Base-by-base conservation (phyloP, 176 grass and related monocot species). In the Paspalum notatum region DNA sequence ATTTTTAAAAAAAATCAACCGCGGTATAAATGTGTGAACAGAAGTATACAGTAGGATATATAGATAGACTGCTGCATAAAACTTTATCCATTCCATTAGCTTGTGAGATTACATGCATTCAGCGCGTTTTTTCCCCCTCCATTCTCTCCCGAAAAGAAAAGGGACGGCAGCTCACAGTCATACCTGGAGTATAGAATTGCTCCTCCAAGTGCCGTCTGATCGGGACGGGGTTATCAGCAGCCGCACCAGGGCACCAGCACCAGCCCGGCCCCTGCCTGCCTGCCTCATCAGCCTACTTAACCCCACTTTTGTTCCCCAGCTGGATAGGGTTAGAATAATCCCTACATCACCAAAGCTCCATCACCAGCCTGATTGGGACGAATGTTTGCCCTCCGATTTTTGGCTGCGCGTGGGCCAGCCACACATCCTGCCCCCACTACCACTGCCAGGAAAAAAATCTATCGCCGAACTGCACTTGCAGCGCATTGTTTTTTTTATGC, bases 301-400 rank as follows among this genome's bases (percentile, higher is more conserved):
- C 24, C 41, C 48, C 41, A 48, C 40, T 16, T 54, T 44, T 59
- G 67, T 2, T n/a, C 67, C 24, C 21, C 18, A 16, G 52, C 22
- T 32, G 44, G n/a, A n/a, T n/a, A n/a, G n/a, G 45, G 12, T 88
- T 80, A 74, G 58, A 84, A 53, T 84, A 88, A 68, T 66, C 62
- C 75, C 21, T 15, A 13, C 80, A 83, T 88, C 81, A 66, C 41
- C 15, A 71, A n/a, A n/a, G n/a, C n/a, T n/a, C n/a, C 80, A 83
- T 88, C 81, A 66, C 41, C 15, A 71, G 42, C 9, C 47, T 71
- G 67, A 50, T 43, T 72, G 48, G 50, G 22, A 71, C 49, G 54
- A 60, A 58, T 12, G 74, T 83, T 72, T 56, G n/a, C 85, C 79
- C 37, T 25, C 57, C 32, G 1, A 32, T 1, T 32, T 55, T 71